Conservation (phyloP, 495 filamentous ascomycete species). For the Penicillium lividum region DNA sequence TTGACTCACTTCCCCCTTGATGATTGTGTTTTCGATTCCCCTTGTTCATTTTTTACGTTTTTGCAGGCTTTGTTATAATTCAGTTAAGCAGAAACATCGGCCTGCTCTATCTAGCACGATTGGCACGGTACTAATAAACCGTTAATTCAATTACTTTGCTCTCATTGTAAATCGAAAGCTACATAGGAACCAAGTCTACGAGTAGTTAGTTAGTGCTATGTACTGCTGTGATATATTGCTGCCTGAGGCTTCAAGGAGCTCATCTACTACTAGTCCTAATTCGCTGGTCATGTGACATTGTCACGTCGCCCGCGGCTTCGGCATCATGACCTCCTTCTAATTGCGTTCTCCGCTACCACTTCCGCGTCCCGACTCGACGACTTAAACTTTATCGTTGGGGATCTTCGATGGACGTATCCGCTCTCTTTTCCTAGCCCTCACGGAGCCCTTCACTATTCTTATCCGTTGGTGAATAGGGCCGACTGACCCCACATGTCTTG, state of each 20-base stretch:
- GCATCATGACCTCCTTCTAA: slow-evolving; percentile 38
- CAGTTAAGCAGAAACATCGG: not conserved
- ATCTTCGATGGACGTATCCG: slow-evolving; percentile 33
- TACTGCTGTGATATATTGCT: not conserved
- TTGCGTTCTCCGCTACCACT: slow-evolving; percentile 22
- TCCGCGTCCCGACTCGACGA: slow-evolving; percentile 9
- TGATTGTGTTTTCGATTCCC: slow-evolving; percentile 41
- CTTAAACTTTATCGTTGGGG: no score
- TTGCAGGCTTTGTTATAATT: slow-evolving; percentile 16
- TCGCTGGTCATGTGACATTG: slow-evolving; percentile 37
- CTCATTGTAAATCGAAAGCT: not conserved
- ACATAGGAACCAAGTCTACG: not conserved
- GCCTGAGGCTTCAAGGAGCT: not conserved
- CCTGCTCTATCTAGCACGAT: not conserved
- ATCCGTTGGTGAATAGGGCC: slow-evolving; percentile 35
- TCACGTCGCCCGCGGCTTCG: slow-evolving; percentile 41
- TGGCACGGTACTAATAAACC: not conserved
- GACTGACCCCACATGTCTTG: slow-evolving; percentile 53
- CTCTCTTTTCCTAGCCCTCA: slow-evolving; percentile 25
- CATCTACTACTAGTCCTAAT: slow-evolving; percentile 21
- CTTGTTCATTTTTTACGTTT: slow-evolving; percentile 23
- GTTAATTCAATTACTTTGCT: slow-evolving; percentile 10
- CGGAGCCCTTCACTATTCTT: slow-evolving; percentile 25
- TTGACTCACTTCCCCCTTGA: slow-evolving; percentile 18
- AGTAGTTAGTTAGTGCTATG: not conserved